These are phyloP conservation scores for Monosporascus sp. DNA, from an alignment of 2,329 filamentous ascomycete species.

Conservation along the genomic window DNA sequence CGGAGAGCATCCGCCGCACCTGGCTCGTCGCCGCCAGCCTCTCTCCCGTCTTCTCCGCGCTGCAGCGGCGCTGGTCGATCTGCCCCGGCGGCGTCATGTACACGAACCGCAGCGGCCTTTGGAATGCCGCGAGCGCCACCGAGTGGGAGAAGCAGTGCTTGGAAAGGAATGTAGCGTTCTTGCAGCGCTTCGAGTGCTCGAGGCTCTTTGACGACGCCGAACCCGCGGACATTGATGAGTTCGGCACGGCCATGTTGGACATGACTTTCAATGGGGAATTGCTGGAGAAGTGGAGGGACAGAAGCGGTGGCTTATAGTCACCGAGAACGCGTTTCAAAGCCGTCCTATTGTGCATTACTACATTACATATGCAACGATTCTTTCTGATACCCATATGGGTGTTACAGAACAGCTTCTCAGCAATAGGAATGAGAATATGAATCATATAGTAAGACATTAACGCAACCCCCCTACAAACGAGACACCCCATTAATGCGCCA, in stretches of 20 bases:
- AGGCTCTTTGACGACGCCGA: neutral
- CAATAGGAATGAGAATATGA: too few relatives aligned
- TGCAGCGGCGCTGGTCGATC: neutral
- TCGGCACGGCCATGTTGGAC: neutral
- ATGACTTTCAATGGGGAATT: too few relatives aligned
- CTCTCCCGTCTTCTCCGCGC: constrained; percentile 10
- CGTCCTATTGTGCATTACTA: too few relatives aligned
- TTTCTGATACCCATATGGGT: too few relatives aligned
- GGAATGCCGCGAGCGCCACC: constrained; percentile 18
- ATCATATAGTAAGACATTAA: too few relatives aligned
- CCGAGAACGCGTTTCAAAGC: too few relatives aligned
- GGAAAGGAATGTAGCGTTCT: neutral
- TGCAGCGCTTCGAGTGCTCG: neutral
- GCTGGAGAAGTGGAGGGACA: too few relatives aligned
- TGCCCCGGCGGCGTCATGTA: constrained; percentile 21
- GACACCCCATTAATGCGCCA: too few relatives aligned
- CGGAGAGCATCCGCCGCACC: constrained; percentile 26
- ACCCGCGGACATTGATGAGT: neutral
- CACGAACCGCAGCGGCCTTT: constrained; percentile 18
- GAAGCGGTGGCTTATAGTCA: too few relatives aligned
- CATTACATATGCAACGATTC: too few relatives aligned
- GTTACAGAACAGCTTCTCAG: too few relatives aligned
- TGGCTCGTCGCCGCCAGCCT: constrained; percentile 16
- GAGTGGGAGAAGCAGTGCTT: constrained; percentile 14
- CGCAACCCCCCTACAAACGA: too few relatives aligned